Evolutionary conservation across 1,284 basidiomycete genomes (phyloP), one percentile per base, ranked within the genome.

Genomic region (Singerocomus rubriflavus): DNA sequence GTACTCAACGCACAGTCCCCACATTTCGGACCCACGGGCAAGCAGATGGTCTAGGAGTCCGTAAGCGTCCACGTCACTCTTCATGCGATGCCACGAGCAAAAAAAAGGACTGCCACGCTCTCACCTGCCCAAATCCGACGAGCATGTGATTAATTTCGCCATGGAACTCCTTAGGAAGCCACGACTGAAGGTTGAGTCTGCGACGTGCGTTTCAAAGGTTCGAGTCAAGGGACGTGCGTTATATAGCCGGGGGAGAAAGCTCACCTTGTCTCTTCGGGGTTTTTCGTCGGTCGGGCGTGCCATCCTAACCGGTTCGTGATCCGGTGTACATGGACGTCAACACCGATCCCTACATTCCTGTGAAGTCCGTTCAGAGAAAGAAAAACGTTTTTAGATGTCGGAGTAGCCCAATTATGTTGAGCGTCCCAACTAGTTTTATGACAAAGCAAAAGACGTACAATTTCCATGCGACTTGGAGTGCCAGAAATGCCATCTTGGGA

Each of bases 311-410:
- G 78, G 61, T 98, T 96, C 12, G 93, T 93, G 50, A 98, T 95
- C 1, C 96, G 77, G 60, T 98, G 94, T 1, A 99, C 96, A 63
- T 99, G 94, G 0, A 93, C 88, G 61, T 98, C 96, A 0, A 98
- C 95, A 0, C 96, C 96, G 34, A 99, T 97, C 0, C 95, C 96
- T n/a, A 81, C 77, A 60, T 97, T 95, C 41, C 91, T 92, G 44
- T 6, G 9, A 10, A 1, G 17, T 11, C 21, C 30, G 25, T 37
- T 43, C 21, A n/a, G 26, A n/a, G 14, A n/a, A n/a, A n/a, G n/a
- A n/a, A n/a, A n/a, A n/a, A n/a, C n/a, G n/a, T n/a, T n/a, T n/a
- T n/a, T n/a, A n/a, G n/a, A n/a, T n/a, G n/a, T n/a, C n/a, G n/a
- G n/a, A n/a, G n/a, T n/a, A n/a, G n/a, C n/a, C n/a, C n/a, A n/a